phyloP scores from a whole-genome alignment of 179 eudicot species.

The Spinacia oleracea region DNA sequence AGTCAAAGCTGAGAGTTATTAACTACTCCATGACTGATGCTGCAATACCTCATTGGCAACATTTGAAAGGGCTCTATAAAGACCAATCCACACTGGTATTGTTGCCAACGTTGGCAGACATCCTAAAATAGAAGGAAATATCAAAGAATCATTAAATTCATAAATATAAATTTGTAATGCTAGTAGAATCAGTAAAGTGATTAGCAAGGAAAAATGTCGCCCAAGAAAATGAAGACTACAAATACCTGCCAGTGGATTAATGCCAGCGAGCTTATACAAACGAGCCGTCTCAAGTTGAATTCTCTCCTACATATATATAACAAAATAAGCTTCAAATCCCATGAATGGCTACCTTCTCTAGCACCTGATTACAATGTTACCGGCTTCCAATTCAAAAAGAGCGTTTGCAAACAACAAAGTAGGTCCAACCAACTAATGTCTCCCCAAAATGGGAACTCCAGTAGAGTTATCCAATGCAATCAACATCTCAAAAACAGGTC shows the following conservation, averaged over 20 bases:
- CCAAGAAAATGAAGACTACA: neutral
- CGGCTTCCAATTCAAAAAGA: neutral
- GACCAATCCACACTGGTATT: slow-evolving; percentile 98
- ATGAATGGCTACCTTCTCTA: neutral
- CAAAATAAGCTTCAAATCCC: slow-evolving; percentile 11
- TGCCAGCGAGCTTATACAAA: slow-evolving; percentile 82
- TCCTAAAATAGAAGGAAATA: slow-evolving; percentile 43
- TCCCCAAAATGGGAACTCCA: neutral
- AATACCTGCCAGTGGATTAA: slow-evolving; percentile 91
- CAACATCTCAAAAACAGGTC: neutral
- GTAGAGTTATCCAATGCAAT: neutral
- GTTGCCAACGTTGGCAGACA: slow-evolving; percentile 94
- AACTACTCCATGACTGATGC: neutral
- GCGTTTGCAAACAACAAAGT: neutral
- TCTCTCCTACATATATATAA: slow-evolving; percentile 61
- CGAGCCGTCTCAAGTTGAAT: slow-evolving; percentile 93
- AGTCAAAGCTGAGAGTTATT: neutral
- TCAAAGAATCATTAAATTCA: neutral
- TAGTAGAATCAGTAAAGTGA: neutral
- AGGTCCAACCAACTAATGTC: neutral
- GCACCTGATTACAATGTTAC: neutral
- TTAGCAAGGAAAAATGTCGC: neutral
- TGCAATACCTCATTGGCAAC: slow-evolving; percentile 89
- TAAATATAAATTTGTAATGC: neutral
- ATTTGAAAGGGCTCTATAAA: slow-evolving; percentile 94